Percentiles rank a stretch among this genome's conserved stretches.
phyloP scores from a whole-genome alignment of 2,329 filamentous ascomycete species.

The Aspergillus bombycis region DNA sequence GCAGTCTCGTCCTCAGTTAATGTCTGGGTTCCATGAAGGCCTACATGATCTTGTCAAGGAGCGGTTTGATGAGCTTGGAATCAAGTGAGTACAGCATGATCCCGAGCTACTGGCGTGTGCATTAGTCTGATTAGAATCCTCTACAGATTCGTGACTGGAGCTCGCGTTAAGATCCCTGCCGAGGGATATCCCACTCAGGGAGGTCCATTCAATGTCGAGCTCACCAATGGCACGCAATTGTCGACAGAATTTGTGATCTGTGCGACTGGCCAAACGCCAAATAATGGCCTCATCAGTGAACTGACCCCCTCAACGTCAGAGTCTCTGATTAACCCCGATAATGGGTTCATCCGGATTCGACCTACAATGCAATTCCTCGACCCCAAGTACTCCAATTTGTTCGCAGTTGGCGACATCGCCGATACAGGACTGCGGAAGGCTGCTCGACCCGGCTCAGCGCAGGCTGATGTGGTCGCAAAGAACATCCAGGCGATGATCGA shows the following conservation, averaged over 20 bases:
- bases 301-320: constrained; percentile 30
- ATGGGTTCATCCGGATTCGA: constrained; percentile 38
- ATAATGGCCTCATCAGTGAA: constrained; percentile 43
- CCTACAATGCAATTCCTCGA: constrained; percentile 40
- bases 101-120: neutral
- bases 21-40: constrained; percentile 37
- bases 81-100: constrained; percentile 21
- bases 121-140: neutral
- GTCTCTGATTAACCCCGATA: constrained; percentile 37
- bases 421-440: constrained; percentile 41
- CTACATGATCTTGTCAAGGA: constrained; percentile 35
- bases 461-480: constrained; percentile 36
- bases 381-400: constrained; percentile 34
- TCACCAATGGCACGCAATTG: constrained; percentile 34
- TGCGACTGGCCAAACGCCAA: constrained; percentile 54
- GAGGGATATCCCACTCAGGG: constrained; percentile 32
- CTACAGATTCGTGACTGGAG: constrained; percentile 32
- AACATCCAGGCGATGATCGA: constrained; percentile 40
- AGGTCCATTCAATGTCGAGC: constrained; percentile 29
- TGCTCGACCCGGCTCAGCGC: constrained; percentile 35
- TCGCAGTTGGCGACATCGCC: constrained; percentile 41
- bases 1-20: constrained; percentile 48
- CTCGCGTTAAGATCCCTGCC: constrained; percentile 31
- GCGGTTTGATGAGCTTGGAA: constrained; percentile 38
- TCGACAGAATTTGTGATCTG: constrained; percentile 48